Conservation (phyloP, 768 basidiomycete species). For the Dentipellis sp. region DNA sequence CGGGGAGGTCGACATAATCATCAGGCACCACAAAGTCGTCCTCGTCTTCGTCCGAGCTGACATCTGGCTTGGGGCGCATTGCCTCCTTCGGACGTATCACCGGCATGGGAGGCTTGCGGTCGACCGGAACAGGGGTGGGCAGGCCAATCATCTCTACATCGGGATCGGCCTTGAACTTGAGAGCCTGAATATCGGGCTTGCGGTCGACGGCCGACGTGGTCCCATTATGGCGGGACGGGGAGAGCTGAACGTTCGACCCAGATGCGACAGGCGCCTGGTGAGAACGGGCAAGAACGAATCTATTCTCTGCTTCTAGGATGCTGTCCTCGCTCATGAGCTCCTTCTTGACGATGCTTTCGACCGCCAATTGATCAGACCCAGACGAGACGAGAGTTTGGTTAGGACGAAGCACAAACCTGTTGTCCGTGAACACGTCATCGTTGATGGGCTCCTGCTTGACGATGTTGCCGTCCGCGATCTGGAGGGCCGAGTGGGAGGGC, state of each 20-base stretch:
- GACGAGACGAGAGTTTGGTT: no score
- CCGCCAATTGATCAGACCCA: no score
- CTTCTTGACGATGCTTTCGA: neutral
- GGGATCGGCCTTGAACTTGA: neutral
- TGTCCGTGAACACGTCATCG: no score
- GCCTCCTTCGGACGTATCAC: neutral
- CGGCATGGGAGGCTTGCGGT: neutral
- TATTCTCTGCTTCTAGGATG: neutral
- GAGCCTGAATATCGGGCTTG: neutral
- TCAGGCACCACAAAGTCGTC: neutral
- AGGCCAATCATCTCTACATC: neutral
- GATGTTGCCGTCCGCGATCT: neutral
- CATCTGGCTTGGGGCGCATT: neutral
- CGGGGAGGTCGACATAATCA: no score
- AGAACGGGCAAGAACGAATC: neutral
- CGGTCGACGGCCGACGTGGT: neutral
- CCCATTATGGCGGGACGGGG: neutral
- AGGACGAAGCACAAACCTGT: no score
- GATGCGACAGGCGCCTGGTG: conserved; percentile 10
- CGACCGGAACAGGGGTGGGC: neutral
- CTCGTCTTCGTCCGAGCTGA: neutral
- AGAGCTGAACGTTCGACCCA: conserved; percentile 13
- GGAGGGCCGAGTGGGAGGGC: neutral
- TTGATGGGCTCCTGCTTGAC: conserved; percentile 6
- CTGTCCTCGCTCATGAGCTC: conserved; percentile 5